Evolutionary conservation across 768 basidiomycete species (phyloP).

Genomic region (Gyrodon lividus): DNA sequence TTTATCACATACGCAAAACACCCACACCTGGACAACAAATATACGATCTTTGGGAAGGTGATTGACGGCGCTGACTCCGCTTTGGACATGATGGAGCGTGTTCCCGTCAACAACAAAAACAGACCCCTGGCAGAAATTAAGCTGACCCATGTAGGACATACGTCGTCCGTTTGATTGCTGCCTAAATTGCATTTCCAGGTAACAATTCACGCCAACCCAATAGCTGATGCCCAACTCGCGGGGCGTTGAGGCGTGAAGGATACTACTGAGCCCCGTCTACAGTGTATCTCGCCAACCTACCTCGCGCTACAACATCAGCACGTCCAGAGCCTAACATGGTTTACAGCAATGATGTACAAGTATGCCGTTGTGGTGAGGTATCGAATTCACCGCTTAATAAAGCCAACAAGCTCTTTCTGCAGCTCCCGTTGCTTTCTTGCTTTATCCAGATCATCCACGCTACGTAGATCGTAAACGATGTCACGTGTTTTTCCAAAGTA

Average conservation of each 20-base stretch:
- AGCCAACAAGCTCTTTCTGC: constrained; percentile 87
- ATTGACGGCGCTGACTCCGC: constrained; percentile 97
- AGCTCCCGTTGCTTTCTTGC: constrained; percentile 78
- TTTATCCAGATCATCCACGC: constrained; percentile 81
- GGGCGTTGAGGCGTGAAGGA: constrained; percentile 19
- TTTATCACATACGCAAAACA: constrained; percentile 93
- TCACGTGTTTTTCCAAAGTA: constrained; percentile 98
- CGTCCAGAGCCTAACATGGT: not conserved
- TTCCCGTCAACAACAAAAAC: constrained; percentile 89
- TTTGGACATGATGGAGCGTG: constrained; percentile 89
- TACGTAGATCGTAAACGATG: constrained; percentile 88
- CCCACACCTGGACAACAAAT: constrained; percentile 89
- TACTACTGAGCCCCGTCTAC: not conserved
- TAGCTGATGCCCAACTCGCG: constrained; percentile 66
- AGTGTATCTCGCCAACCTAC: not conserved
- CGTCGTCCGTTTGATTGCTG: not conserved
- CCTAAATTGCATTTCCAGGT: constrained; percentile 43
- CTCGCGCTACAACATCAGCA: not conserved
- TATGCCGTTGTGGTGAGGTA: constrained; percentile 12
- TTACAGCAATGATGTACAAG: constrained; percentile 8
- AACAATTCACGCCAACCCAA: constrained; percentile 92
- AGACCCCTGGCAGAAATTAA: constrained; percentile 84
- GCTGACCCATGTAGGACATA: constrained; percentile 63
- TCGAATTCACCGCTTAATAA: constrained; percentile 64
- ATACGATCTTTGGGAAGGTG: constrained; percentile 95